Base-by-base conservation (phyloP, 192 early-diverging fungal species). In the Gryganskiella cystojenkinii region DNA sequence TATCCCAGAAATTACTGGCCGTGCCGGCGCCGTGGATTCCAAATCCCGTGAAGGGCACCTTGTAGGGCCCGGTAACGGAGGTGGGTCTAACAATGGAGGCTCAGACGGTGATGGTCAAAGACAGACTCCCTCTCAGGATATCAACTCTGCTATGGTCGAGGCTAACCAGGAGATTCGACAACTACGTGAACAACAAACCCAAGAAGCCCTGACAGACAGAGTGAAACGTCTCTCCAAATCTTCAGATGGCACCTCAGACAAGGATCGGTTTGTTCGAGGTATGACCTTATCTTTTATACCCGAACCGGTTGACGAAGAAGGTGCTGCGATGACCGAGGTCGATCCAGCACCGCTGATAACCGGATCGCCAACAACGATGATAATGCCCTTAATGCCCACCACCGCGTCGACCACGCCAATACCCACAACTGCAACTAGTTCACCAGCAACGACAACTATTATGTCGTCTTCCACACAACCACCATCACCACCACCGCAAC, bases 141-240 rank as follows among this genome's bases (percentile, higher is more conserved):
- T 78, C 30, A 68, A 49, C 22, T 64, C 74, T 17, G 74, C 74
- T 7, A 68, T 68, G 67, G 50, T 78, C 19, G 74, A 78, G 24
- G 58, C 66, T 10, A 78, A 27, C 22, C 74, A 78, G 35, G 74
- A 78, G 56, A 78, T 78, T 50, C 74, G 74, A 15, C 74, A 78
- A 56, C 47, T 68, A 2, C 57, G 66, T 17, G 74, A 78, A 31
- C 74, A 78, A 31, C 65, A 69, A 22, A 63, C 65, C 15, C 74
- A 78, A 40, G 66, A 67, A 34, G 74, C 74, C 13, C 50, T 78
- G 56, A 78, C 74, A 0, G 67, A 78, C 56, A 59, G 74, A 19
- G 74, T 78, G 22, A 78, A 69, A 40, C 67, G 67, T 7, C 67
- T 78, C 1, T 78, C 74, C 10, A 78, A 64, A 47, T 50, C 54